A percentile compares a stretch with the other conserved stretches of the same genome.
phyloP scores from a whole-genome alignment of 1,284 basidiomycete species.

The Microbotryum saponariae region DNA sequence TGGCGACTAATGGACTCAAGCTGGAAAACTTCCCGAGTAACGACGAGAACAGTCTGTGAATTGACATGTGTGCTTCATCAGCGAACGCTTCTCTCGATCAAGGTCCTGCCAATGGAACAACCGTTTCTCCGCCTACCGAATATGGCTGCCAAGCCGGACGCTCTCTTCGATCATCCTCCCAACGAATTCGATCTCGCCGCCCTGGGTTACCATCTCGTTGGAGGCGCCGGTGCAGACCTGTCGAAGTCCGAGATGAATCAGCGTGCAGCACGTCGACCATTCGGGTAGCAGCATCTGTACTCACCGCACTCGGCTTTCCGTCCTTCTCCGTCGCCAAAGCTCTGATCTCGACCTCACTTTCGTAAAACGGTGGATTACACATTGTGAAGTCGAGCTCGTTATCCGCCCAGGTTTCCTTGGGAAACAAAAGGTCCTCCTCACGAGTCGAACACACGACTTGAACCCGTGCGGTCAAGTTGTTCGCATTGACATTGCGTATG shows the following conservation, averaged over 20 bases:
- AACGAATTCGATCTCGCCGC: conserved; percentile 78
- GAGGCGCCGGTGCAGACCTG: conserved; percentile 74
- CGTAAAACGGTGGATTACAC: conserved; percentile 95
- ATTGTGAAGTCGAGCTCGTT: conserved; percentile 62
- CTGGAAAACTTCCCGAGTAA: no score
- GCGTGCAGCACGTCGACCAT: conserved; percentile 3
- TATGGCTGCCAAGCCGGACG: conserved; percentile 45
- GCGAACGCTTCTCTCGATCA: no score
- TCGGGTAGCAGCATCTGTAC: conserved; percentile 33
- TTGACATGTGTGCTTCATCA: no score
- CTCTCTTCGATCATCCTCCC: conserved; percentile 70
- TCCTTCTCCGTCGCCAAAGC: conserved; percentile 57
- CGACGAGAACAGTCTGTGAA: no score
- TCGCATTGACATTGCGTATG: conserved; percentile 50
- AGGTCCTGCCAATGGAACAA: no score
- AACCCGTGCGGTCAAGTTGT: conserved; percentile 52
- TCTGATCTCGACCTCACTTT: conserved; percentile 58
- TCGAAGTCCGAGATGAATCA: neutral
- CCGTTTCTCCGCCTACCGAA: conserved; percentile 44
- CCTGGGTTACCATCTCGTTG: conserved; percentile 75
- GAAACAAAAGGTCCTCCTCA: conserved; percentile 19
- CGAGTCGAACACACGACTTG: conserved; percentile 37
- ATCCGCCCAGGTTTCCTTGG: no score
- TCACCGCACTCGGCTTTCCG: conserved; percentile 56
- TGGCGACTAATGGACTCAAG: no score